Conservation (phyloP, 495 filamentous ascomycete genomes). For the Penicillium tannophilum region DNA sequence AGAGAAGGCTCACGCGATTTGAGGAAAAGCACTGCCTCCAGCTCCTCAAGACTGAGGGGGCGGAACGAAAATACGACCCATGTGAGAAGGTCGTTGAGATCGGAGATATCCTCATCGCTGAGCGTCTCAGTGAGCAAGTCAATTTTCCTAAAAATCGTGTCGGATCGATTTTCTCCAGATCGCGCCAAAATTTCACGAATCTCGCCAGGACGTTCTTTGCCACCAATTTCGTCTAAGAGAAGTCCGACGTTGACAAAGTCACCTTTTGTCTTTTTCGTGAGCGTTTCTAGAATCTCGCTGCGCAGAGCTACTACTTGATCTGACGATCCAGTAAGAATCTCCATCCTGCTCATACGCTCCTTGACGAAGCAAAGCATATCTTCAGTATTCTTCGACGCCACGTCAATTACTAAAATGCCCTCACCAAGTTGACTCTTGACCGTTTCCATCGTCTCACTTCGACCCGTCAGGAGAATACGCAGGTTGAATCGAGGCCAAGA, state of each 20-base stretch:
- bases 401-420: slow-evolving; percentile 9
- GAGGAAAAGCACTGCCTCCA: slow-evolving; percentile 19
- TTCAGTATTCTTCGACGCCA: slow-evolving; percentile 16
- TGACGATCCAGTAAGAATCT: slow-evolving; percentile 16
- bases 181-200: slow-evolving; percentile 21
- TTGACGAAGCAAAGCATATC: slow-evolving; percentile 21
- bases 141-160: slow-evolving; percentile 22
- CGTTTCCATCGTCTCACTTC: slow-evolving; percentile 10
- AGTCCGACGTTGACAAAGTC: slow-evolving; percentile 25
- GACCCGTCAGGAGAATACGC: slow-evolving; percentile 15
- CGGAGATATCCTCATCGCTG: slow-evolving; percentile 23
- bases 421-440: slow-evolving; percentile 13
- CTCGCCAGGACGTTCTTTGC: slow-evolving; percentile 22
- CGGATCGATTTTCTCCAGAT: slow-evolving; percentile 19
- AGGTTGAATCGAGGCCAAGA: slow-evolving; percentile 18
- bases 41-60: slow-evolving; percentile 2
- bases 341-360: slow-evolving; percentile 22
- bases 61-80: slow-evolving; percentile 12
- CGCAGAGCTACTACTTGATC: slow-evolving; percentile 15
- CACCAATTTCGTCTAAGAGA: slow-evolving; percentile 21
- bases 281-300: slow-evolving; percentile 13
- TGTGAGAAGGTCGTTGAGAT: slow-evolving; percentile 20
- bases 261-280: slow-evolving; percentile 16
- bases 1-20: slow-evolving; percentile 21
- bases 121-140: slow-evolving; percentile 21